A percentile compares a stretch with the other conserved stretches of the same genome.
Evolutionary conservation across 2,329 filamentous ascomycete species (phyloP).

Genomic region (Botrytis tulipae): DNA sequence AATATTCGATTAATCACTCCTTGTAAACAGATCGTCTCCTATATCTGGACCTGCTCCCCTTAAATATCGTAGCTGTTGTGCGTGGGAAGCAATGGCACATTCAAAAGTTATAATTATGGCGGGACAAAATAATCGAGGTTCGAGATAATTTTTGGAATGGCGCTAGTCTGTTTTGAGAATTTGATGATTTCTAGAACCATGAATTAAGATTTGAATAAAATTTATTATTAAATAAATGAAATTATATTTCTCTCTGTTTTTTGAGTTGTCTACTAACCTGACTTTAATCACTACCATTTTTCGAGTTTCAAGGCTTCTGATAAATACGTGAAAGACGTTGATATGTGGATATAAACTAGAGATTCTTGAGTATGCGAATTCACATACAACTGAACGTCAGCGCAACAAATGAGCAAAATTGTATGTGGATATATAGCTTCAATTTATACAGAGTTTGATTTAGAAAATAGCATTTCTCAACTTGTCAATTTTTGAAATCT

Average conservation of each 20-base stretch:
- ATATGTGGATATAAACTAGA: neutral
- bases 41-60: neutral
- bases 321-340: too few species aligned
- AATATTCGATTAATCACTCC: neutral
- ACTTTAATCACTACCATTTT: accelerated
- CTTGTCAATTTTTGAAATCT: neutral
- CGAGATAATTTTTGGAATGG: constrained; percentile 16
- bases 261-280: neutral
- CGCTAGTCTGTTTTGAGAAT: constrained; percentile 12
- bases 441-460: neutral
- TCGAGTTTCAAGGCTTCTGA: neutral
- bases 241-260: neutral
- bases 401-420: neutral
- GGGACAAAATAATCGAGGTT: constrained; percentile 19
- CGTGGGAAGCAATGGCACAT: constrained; percentile 11
- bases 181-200: neutral
- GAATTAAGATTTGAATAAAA: neutral
- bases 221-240: neutral
- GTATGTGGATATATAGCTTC: neutral
- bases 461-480: neutral
- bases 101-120: constrained; percentile 2
- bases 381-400: neutral
- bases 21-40: neutral
- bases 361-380: neutral
- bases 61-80: neutral